Evolutionary conservation across 345 rosid species (phyloP).

Genomic region (Iberis pinnata): DNA sequence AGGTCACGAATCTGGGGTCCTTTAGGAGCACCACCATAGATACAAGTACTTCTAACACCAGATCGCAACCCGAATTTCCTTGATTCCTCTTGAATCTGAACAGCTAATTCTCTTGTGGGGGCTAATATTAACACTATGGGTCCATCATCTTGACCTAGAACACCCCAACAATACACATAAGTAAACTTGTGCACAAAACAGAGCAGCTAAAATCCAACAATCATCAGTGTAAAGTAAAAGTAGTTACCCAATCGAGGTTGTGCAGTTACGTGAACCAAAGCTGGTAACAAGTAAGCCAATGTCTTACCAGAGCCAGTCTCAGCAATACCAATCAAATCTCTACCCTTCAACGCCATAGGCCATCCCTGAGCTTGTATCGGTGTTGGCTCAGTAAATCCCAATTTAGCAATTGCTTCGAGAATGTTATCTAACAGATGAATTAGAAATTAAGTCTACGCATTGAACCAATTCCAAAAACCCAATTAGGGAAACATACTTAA

Average conservation of each 20-base stretch:
- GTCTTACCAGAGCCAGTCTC: constrained; percentile 99
- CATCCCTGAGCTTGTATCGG: constrained; percentile 94
- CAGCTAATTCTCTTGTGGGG: constrained; percentile 94
- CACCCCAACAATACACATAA: neutral
- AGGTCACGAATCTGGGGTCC: constrained; percentile 98
- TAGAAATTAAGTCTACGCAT: neutral
- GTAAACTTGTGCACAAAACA: neutral
- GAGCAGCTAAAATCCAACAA: constrained; percentile 2
- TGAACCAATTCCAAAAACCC: neutral
- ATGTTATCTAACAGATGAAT: constrained; percentile 46
- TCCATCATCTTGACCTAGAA: constrained; percentile 74
- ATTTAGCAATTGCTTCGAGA: constrained; percentile 67
- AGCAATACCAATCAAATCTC: constrained; percentile 87
- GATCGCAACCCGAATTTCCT: constrained; percentile 57
- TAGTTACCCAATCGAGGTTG: constrained; percentile 85
- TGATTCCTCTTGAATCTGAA: constrained; percentile 92
- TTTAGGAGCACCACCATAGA: constrained; percentile 96
- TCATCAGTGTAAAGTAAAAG: neutral
- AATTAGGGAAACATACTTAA: no score
- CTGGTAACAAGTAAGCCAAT: constrained; percentile 86
- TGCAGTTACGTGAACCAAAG: constrained; percentile 80
- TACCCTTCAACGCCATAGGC: constrained; percentile 98
- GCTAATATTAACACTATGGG: constrained; percentile 80
- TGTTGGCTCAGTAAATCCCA: constrained; percentile 93
- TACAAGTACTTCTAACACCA: constrained; percentile 72